These are phyloP conservation scores for Endoconidiophora laricicola DNA, from an alignment of 2,329 filamentous ascomycete genomes.

Conservation along the genomic window DNA sequence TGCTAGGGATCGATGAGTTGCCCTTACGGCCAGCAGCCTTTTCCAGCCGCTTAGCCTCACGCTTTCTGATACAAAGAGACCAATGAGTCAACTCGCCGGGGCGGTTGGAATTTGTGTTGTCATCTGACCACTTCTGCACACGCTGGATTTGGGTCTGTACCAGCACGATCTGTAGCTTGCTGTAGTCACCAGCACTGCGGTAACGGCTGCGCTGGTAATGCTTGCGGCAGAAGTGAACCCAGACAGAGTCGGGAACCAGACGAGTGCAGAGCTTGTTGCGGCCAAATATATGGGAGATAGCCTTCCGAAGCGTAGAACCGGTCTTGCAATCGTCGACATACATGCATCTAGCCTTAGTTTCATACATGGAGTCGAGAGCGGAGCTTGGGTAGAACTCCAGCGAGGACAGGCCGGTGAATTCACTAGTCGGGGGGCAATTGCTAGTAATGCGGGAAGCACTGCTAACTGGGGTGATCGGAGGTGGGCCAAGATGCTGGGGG, in stretches of 20 bases:
- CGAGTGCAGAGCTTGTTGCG: constrained; percentile 66
- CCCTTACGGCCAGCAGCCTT: constrained; percentile 20
- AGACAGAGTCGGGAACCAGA: constrained; percentile 49
- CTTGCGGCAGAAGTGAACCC: constrained; percentile 65
- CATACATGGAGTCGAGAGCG: constrained; percentile 12
- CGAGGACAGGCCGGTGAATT: constrained; percentile 9
- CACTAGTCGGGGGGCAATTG: neutral
- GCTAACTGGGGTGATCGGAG: neutral
- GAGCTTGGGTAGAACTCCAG: constrained; percentile 12
- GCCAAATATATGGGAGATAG: constrained; percentile 67
- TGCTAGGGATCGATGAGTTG: constrained; percentile 14
- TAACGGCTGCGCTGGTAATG: constrained; percentile 67
- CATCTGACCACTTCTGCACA: constrained; percentile 45
- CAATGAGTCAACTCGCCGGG: constrained; percentile 38
- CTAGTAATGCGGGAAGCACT: neutral
- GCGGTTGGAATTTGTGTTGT: constrained; percentile 24
- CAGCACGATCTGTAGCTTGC: constrained; percentile 44
- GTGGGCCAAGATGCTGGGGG: neutral
- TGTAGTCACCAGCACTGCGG: constrained; percentile 44
- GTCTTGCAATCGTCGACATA: constrained; percentile 34
- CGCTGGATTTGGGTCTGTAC: constrained; percentile 45
- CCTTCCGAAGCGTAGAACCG: constrained; percentile 48
- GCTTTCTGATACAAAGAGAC: constrained; percentile 45
- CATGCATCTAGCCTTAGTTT: constrained; percentile 12
- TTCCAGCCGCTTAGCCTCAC: constrained; percentile 40